Percentiles rank a stretch among this genome's conserved stretches.
Evolutionary conservation across 495 filamentous ascomycete species (phyloP).

Genomic region (Hypoxylon intermedium): DNA sequence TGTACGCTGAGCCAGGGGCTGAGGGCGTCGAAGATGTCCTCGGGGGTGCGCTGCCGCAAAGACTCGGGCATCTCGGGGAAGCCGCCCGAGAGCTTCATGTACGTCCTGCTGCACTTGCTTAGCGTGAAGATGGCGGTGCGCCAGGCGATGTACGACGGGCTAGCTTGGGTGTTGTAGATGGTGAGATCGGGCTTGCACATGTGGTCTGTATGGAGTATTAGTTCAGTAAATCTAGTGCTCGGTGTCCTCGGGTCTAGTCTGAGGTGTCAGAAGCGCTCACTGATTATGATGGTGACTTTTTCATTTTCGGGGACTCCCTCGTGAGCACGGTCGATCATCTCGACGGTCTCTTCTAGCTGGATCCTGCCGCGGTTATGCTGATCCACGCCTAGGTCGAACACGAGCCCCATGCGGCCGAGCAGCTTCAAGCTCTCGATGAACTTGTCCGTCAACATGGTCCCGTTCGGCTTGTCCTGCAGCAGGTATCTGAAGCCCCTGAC

Average conservation of each 20-base stretch:
- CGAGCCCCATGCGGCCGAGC: conserved; percentile 65
- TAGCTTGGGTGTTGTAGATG: conserved; percentile 57
- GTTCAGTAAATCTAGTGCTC: no score
- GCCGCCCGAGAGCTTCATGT: conserved; percentile 87
- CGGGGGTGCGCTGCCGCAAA: conserved; percentile 47
- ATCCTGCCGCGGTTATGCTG: conserved; percentile 68
- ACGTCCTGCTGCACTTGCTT: conserved; percentile 64
- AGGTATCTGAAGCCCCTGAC: conserved; percentile 78
- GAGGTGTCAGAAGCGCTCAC: conserved; percentile 55
- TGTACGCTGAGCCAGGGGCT: conserved; percentile 72
- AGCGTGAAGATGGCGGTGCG: conserved; percentile 63
- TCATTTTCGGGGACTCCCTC: conserved; percentile 63
- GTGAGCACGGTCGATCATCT: conserved; percentile 72
- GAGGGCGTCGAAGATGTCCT: conserved; percentile 56
- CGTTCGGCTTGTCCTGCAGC: conserved; percentile 74
- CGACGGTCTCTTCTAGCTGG: conserved; percentile 74
- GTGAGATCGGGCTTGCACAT: conserved; percentile 84
- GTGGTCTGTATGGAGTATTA: conserved; percentile 64
- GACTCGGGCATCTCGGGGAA: conserved; percentile 74
- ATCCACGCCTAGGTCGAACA: conserved; percentile 86
- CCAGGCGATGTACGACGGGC: conserved; percentile 64
- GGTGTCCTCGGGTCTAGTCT: background rate
- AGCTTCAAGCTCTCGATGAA: conserved; percentile 76
- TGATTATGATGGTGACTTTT: conserved; percentile 70
- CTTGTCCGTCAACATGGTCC: conserved; percentile 62